Percentiles rank a stretch among this genome's conserved stretches.
phyloP scores from a whole-genome alignment of 208 protist genomes.

The Herpetomonas tarakana region DNA sequence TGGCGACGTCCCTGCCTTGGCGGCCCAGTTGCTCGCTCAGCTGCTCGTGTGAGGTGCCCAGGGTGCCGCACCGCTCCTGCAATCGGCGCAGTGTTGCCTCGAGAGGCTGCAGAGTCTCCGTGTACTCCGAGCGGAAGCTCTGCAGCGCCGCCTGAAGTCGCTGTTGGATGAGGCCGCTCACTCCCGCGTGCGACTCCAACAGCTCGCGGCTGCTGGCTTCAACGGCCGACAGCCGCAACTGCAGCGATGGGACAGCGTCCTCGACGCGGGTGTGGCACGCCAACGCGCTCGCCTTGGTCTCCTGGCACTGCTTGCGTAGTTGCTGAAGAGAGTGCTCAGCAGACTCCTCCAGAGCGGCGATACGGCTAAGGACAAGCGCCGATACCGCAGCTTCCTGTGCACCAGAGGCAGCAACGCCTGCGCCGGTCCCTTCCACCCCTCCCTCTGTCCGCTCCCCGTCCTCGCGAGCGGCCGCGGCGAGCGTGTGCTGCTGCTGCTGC shows the following conservation, averaged over 20 bases:
- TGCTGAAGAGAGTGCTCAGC: not conserved
- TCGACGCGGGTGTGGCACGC: not conserved
- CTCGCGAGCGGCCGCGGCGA: conserved; percentile 14
- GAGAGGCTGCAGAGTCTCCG: not conserved
- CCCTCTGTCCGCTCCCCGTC: conserved; percentile 10
- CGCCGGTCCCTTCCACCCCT: not conserved
- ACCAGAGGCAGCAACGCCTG: no score
- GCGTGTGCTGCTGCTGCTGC: conserved; percentile 18
- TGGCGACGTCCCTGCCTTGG: not conserved
- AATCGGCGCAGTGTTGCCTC: not conserved
- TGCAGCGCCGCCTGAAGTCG: not conserved
- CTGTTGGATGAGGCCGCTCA: not conserved
- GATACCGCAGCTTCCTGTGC: no score
- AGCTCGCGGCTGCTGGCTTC: not conserved
- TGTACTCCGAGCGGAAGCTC: not conserved
- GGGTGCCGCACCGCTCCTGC: not conserved
- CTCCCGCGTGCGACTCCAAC: not conserved
- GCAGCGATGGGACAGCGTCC: conserved; percentile 3
- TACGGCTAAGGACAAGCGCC: not conserved
- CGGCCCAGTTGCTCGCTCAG: not conserved
- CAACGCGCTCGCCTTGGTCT: not conserved
- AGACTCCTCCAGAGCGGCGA: not conserved
- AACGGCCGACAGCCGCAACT: not conserved
- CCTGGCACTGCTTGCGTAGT: not conserved
- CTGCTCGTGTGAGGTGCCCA: not conserved